Conservation (phyloP, 2,329 filamentous ascomycete species). For the Claviceps pusilla region DNA sequence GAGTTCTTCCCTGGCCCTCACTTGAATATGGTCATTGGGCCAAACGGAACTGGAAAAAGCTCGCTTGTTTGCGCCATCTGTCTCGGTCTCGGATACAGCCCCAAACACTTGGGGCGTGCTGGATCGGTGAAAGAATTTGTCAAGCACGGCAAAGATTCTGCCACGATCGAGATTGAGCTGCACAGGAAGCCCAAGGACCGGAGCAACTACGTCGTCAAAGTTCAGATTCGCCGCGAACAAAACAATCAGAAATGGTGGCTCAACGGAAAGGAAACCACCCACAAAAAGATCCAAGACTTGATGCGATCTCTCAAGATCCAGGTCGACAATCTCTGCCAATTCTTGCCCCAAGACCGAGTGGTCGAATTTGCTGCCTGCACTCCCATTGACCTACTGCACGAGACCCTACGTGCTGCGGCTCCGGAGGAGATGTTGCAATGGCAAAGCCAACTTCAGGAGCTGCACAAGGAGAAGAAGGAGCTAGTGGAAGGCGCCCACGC, state of each 20-base stretch:
- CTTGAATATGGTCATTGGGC: conserved; percentile 95
- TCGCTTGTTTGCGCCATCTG: conserved; percentile 95
- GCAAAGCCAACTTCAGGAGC: conserved; percentile 58
- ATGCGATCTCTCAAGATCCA: conserved; percentile 70
- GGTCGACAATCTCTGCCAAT: conserved; percentile 95
- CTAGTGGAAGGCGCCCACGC: conserved; percentile 41
- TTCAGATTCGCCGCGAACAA: conserved; percentile 66
- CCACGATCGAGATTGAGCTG: conserved; percentile 81
- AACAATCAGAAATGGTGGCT: conserved; percentile 69
- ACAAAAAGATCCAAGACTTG: conserved; percentile 51
- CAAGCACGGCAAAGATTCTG: conserved; percentile 68
- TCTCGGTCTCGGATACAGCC: conserved; percentile 71
- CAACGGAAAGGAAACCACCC: conserved; percentile 47
- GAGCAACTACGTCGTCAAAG: conserved; percentile 57
- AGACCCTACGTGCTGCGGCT: conserved; percentile 80
- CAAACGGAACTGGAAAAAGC: conserved; percentile 97
- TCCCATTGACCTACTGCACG: conserved; percentile 64
- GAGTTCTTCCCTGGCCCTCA: conserved; percentile 86
- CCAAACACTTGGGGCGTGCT: conserved; percentile 71
- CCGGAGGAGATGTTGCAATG: conserved; percentile 63
- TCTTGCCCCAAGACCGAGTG: conserved; percentile 88
- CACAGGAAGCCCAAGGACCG: conserved; percentile 44
- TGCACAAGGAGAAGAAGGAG: conserved; percentile 54
- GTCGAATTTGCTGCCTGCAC: conserved; percentile 80
- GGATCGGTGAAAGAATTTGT: conserved; percentile 80